Conservation (phyloP, 345 rosid species). For the Eucalyptus rudis region DNA sequence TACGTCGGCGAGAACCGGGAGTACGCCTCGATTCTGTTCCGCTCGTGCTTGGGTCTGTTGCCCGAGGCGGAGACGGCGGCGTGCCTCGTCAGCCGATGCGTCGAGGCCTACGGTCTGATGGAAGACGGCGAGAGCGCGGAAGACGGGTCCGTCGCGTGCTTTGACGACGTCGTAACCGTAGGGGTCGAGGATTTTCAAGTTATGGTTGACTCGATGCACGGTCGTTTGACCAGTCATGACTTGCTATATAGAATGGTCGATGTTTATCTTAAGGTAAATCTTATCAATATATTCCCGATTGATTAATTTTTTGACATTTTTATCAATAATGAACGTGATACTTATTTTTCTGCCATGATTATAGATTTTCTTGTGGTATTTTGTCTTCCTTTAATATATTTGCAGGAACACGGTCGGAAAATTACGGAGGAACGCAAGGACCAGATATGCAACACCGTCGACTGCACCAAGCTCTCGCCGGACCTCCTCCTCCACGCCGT, state of each 20-base stretch:
- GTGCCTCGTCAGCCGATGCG: conserved; percentile 38
- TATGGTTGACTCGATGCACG: conserved; percentile 39
- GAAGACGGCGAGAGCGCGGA: background rate
- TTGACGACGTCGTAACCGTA: conserved; percentile 38
- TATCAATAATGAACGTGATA: background rate
- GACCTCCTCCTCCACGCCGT: conserved; percentile 57
- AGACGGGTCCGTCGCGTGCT: conserved; percentile 16
- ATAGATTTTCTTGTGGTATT: background rate
- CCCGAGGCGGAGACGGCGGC: conserved; percentile 75
- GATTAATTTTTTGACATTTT: background rate
- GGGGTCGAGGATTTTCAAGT: conserved; percentile 31
- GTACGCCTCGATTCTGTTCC: conserved; percentile 33
- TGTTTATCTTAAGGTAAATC: conserved; percentile 52
- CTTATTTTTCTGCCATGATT: background rate
- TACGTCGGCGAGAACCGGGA: conserved; percentile 24
- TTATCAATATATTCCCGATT: too few species aligned
- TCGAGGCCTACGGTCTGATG: conserved; percentile 24
- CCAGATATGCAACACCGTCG: conserved; percentile 46
- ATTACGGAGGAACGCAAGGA: conserved; percentile 53
- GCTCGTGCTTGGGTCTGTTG: conserved; percentile 42
- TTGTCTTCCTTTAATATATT: background rate
- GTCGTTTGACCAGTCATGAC: conserved; percentile 47
- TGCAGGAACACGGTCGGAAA: conserved; percentile 39
- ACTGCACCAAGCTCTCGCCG: conserved; percentile 68
- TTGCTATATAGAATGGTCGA: conserved; percentile 54